These are phyloP conservation scores for Neoascochyta sp. DNA, from an alignment of 2,329 filamentous ascomycete genomes.

Conservation along the genomic window DNA sequence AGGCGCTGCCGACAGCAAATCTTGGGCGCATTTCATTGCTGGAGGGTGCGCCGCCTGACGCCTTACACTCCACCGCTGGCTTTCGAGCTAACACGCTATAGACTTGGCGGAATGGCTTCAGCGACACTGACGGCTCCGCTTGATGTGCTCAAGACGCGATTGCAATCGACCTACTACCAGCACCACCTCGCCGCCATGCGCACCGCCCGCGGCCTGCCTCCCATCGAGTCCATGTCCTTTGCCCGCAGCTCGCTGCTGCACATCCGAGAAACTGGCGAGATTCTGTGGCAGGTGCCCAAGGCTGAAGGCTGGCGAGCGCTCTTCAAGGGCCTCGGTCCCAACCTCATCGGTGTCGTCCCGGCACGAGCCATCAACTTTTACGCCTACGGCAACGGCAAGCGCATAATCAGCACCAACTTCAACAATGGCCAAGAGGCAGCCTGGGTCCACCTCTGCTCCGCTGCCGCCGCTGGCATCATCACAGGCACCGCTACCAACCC, in stretches of 20 bases:
- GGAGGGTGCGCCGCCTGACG: conserved; percentile 73
- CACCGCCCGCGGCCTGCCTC: conserved; percentile 54
- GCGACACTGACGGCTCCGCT: conserved; percentile 91
- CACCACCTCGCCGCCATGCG: conserved; percentile 69
- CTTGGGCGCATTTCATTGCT: conserved; percentile 88
- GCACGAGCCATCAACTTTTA: conserved; percentile 92
- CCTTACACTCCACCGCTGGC: too few species aligned
- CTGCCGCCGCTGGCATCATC: conserved; percentile 72
- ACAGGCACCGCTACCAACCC: conserved; percentile 92
- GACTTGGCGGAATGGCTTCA: conserved; percentile 84
- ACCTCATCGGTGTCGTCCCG: conserved; percentile 83
- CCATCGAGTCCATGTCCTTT: conserved; percentile 58
- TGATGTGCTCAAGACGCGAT: conserved; percentile 86
- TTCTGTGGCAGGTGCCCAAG: conserved; percentile 74
- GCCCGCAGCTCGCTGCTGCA: conserved; percentile 67
- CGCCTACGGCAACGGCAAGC: conserved; percentile 88
- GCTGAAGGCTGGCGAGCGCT: conserved; percentile 80
- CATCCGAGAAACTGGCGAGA: conserved; percentile 80
- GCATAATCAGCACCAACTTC: conserved; percentile 69
- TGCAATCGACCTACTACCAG: conserved; percentile 95
- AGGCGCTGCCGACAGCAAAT: conserved; percentile 57
- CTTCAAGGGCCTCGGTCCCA: conserved; percentile 90
- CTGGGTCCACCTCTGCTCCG: conserved; percentile 74
- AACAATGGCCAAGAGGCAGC: conserved; percentile 67
- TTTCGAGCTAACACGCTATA: conserved; percentile 44